Evolutionary conservation across 495 filamentous ascomycete genomes (phyloP), one percentile per base, ranked within the genome.

Genomic region (Podospora anserina): DNA sequence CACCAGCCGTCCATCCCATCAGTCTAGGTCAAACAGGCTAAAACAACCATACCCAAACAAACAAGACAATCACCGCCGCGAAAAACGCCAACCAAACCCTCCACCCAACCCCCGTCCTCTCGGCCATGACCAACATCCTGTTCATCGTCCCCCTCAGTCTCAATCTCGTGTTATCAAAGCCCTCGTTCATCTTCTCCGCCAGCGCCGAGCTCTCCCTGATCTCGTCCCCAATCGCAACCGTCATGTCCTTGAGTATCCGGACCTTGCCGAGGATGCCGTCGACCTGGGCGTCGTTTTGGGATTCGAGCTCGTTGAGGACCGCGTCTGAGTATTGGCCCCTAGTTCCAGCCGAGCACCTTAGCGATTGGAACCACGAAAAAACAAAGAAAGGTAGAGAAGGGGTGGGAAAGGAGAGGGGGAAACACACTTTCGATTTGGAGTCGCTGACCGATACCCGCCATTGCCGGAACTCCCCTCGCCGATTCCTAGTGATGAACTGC

Each of bases 81-180:
- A 99, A 96, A 79, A 99, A 98, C 20, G 79, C 84, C 61, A 96
- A 75, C 95, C 96, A 99, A 28, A 93, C 91, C 79, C 87, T 91
- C 95, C 95, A 99, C 69, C 93, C 91, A 30, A 99, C 88, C 3
- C 96, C 96, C 15, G 93, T 96, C 73, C 88, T 83, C 80, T 97
- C 89, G 4, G 95, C 96, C 95, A 99, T 98, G 67, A 93, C 77
- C 66, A 98, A 80, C 95, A 99, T 99, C 32, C 93, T 84, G 74
- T 92, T 97, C 95, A 99, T 98, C 55, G 96, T 98, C 55, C 94
- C 92, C 19, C 88, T 84, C 68, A 99, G 80, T 72, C 91, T 84
- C 30, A 92, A 77, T 61, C 93, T 83, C 59, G 96, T 96, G 70
- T 84, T 87, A 71, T 97, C 95, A 74, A 98, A 99, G 5, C 88